Evolutionary conservation across 441 rosid species (phyloP).

Genomic region (Flueggea neowawraea): DNA sequence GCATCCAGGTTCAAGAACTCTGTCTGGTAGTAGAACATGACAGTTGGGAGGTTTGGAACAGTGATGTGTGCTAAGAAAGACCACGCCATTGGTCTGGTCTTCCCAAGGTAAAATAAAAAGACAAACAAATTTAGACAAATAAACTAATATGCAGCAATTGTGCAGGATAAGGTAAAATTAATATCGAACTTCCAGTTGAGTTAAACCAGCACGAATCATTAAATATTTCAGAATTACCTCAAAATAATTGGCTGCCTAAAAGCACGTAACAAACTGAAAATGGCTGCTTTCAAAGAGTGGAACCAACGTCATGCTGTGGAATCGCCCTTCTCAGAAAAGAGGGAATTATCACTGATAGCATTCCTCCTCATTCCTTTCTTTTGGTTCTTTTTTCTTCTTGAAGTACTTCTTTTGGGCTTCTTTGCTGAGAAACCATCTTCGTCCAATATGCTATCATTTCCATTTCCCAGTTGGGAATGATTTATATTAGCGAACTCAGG

Average conservation of each 20-base stretch:
- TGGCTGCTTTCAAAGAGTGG: constrained; percentile 65
- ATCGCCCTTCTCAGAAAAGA: constrained; percentile 25
- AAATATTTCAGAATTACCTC: constrained; percentile 43
- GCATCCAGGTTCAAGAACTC: constrained; percentile 83
- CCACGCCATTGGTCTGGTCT: constrained; percentile 92
- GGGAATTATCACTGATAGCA: constrained; percentile 23
- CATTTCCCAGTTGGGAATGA: constrained; percentile 33
- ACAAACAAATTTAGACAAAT: constrained; percentile 11
- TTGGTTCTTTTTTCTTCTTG: constrained; percentile 70
- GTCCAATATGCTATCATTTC: constrained; percentile 26
- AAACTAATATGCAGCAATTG: constrained; percentile 4
- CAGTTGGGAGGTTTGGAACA: constrained; percentile 88
- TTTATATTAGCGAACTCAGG: constrained; percentile 27
- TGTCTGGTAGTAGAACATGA: constrained; percentile 96
- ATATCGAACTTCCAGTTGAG: background rate
- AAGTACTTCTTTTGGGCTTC: constrained; percentile 31
- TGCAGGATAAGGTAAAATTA: background rate
- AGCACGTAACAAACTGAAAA: constrained; percentile 52
- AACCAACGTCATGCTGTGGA: constrained; percentile 40
- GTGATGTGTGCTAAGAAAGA: constrained; percentile 88
- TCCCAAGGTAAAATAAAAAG: constrained; percentile 17
- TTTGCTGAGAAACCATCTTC: constrained; percentile 31
- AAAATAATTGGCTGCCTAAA: constrained; percentile 76
- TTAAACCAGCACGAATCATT: background rate
- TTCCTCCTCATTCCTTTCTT: constrained; percentile 41